These are phyloP conservation scores for thale cress (Arabidopsis thaliana) DNA, from an alignment of 345 rosid species.

Conservation along the genomic window DNA sequence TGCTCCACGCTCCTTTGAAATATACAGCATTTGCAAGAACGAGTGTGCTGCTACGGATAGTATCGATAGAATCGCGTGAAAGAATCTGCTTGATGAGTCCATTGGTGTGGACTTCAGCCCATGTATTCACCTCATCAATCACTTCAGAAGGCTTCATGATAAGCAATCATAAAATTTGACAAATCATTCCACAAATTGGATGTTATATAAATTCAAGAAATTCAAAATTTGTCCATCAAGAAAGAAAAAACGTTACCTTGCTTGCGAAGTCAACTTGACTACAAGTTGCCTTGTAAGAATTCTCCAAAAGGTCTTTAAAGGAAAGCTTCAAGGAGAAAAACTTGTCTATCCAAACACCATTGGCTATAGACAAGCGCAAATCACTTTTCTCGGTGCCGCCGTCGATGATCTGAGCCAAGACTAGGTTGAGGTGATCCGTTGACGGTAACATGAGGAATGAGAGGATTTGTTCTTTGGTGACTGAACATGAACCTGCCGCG, in stretches of 20 bases:
- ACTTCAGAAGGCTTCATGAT: constrained; percentile 60
- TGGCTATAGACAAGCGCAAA: constrained; percentile 51
- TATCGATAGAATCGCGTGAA: constrained; percentile 53
- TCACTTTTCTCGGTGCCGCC: constrained; percentile 55
- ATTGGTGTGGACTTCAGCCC: constrained; percentile 65
- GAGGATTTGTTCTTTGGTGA: constrained; percentile 55
- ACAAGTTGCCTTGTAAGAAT: constrained; percentile 59
- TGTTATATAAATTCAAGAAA: not conserved
- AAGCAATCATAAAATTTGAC: not conserved
- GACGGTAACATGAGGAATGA: constrained; percentile 68
- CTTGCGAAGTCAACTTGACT: constrained; percentile 63
- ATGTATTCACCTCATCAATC: constrained; percentile 54
- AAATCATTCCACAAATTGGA: not conserved
- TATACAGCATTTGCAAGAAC: constrained; percentile 72
- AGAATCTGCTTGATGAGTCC: constrained; percentile 72
- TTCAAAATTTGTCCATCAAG: no score
- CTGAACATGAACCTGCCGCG: constrained; percentile 59
- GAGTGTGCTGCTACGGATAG: constrained; percentile 46
- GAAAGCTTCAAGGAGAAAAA: constrained; percentile 58
- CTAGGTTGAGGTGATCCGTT: constrained; percentile 53
- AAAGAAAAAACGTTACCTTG: constrained; percentile 48
- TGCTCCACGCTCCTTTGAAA: constrained; percentile 73
- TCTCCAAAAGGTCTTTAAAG: constrained; percentile 59
- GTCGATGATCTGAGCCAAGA: constrained; percentile 58
- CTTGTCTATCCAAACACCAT: constrained; percentile 64